Base-by-base conservation (phyloP, 106 monocot genomes). In the Hemerocallis citrina region DNA sequence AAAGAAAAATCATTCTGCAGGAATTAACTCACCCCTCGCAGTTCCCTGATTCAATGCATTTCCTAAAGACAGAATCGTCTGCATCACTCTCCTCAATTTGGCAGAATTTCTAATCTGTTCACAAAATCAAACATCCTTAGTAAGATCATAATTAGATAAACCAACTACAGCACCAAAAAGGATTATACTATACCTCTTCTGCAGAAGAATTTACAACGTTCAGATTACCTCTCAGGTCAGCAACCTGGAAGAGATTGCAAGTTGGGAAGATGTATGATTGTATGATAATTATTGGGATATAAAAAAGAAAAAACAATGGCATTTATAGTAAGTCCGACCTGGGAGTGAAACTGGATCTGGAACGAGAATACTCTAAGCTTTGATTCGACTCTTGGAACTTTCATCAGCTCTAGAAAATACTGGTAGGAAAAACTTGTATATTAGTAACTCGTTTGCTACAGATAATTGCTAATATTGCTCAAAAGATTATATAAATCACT, bases 21-120 rank as follows among this genome's bases (percentile, higher is more conserved):
- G n/a, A n/a, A n/a, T 43, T 62, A 4, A 35, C 76, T 80, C 60
- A 95, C 94, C 94, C 43, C 94, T 77, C 24, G 94, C 86, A 55
- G 94, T 95, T 55, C 94, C 94, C 69, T 95, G 94, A 70, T 95
- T 95, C 29, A 95, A 68, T 25, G 89, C 89, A 83, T 95, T 95
- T 64, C 94, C 94, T 59, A 95, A 59, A 60, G 94, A 95, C 54
- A 95, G 83, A 86, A 95, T 95, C 48, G 94, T 89, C 52, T 89
- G 89, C 94, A 95, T 95, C 50, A 86, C 81, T 71, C 89, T 95
- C 73, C 83, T 95, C 80, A 95, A 68, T 62, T 86, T 86, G 43
- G 64, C 63, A 50, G 94, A 95, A 68, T 73, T 84, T 72, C 74
- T 83, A 56, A 95, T 71, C 94, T 95, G 80, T 62, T 40, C n/a